phyloP scores from a whole-genome alignment of 192 early-diverging fungal genomes.

The Backusella westeae region DNA sequence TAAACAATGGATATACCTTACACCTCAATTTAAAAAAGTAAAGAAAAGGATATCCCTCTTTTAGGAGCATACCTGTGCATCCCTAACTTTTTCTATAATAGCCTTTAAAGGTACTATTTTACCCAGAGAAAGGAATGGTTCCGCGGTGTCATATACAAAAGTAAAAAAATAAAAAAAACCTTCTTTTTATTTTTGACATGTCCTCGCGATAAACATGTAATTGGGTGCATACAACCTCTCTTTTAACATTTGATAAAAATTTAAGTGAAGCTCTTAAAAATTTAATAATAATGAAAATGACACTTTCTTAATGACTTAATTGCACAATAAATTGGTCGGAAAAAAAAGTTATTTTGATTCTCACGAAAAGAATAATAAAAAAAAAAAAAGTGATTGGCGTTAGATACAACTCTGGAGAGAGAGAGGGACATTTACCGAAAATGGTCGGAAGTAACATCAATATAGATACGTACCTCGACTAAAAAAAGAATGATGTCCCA shows the following conservation, averaged over 20 bases:
- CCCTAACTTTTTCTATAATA: background rate
- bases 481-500: background rate
- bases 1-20: background rate
- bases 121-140: background rate
- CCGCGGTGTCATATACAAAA: background rate
- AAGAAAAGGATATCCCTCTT: background rate
- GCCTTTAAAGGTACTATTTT: background rate
- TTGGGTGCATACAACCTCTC: background rate
- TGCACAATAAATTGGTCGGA: background rate
- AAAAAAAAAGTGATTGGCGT: background rate
- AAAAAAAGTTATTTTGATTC: constrained; percentile 6
- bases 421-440: background rate
- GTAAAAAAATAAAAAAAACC: background rate
- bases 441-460: background rate
- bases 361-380: background rate
- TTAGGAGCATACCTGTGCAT: background rate
- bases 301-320: background rate
- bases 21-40: background rate
- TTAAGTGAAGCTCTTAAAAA: background rate
- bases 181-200: background rate
- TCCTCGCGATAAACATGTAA: background rate
- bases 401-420: background rate
- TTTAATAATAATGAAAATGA: background rate
- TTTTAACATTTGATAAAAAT: background rate
- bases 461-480: background rate